phyloP scores from a whole-genome alignment of 2,329 filamentous ascomycete genomes.

The Colletotrichum eremochloae region DNA sequence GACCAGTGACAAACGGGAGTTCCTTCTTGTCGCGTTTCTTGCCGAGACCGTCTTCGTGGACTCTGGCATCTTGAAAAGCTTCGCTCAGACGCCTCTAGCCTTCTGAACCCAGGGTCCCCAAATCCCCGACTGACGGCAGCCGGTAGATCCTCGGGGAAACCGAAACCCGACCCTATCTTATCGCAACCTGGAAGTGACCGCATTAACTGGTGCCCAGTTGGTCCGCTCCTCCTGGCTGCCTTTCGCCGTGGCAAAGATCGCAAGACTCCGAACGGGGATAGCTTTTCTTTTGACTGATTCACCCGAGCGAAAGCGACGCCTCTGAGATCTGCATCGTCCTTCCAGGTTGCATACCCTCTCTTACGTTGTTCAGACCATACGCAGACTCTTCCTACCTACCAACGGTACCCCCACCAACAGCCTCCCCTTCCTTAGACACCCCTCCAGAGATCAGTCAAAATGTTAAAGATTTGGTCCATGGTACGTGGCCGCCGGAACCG shows the following conservation, averaged over 20 bases:
- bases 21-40: neutral
- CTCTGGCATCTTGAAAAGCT: neutral
- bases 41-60: neutral
- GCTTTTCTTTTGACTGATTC: neutral
- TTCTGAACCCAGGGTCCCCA: neutral
- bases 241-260: slow-evolving; percentile 40
- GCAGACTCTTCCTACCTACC: neutral
- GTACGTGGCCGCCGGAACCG: slow-evolving; percentile 61
- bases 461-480: slow-evolving; percentile 99
- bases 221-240: slow-evolving; percentile 24
- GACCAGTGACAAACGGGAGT: neutral
- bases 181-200: slow-evolving; percentile 39
- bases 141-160: slow-evolving; percentile 38
- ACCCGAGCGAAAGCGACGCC: neutral
- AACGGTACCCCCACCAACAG: slow-evolving; percentile 28
- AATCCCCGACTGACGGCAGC: neutral
- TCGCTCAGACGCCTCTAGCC: neutral
- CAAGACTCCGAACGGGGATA: slow-evolving; percentile 14
- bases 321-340: neutral
- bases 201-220: slow-evolving; percentile 41
- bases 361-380: neutral
- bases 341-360: neutral
- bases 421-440: slow-evolving; percentile 23
- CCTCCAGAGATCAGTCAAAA: slow-evolving; percentile 63
- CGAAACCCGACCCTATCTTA: slow-evolving; percentile 32